Conservation (phyloP, 2,329 filamentous ascomycete species). For the Botrytis squamosa region DNA sequence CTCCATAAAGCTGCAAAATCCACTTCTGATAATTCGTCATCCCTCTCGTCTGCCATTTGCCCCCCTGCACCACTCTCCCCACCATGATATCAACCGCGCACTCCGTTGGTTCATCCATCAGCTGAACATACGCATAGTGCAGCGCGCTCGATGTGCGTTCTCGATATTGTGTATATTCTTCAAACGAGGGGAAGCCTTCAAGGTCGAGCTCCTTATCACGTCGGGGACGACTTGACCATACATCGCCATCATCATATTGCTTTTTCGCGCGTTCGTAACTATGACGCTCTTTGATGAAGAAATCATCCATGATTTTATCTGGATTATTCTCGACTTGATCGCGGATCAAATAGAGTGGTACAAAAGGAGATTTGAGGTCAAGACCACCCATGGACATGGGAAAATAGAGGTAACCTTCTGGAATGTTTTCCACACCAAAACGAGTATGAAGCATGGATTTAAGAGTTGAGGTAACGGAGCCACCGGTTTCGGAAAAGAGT, state of each 20-base stretch:
- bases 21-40: slow-evolving; percentile 40
- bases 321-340: slow-evolving; percentile 29
- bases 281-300: slow-evolving; percentile 38
- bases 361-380: slow-evolving; percentile 42
- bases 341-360: slow-evolving; percentile 37
- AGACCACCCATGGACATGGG: slow-evolving; percentile 42
- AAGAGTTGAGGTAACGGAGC: slow-evolving; percentile 48
- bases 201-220: background rate
- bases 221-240: background rate
- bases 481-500: slow-evolving; percentile 45
- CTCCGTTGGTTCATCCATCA: background rate
- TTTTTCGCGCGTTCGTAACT: slow-evolving; percentile 39
- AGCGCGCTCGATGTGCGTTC: background rate
- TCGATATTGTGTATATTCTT: background rate
- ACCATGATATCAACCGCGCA: background rate
- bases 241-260: slow-evolving; percentile 34
- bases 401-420: slow-evolving; percentile 44
- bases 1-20: slow-evolving; percentile 41
- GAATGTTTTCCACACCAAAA: slow-evolving; percentile 45
- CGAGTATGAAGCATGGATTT: slow-evolving; percentile 49
- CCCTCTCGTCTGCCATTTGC: background rate
- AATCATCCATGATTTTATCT: slow-evolving; percentile 32
- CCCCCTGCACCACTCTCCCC: background rate
- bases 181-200: slow-evolving; percentile 6
- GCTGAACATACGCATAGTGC: background rate